A percentile compares a stretch with the other conserved stretches of the same genome.
phyloP scores from a whole-genome alignment of 176 grass and related monocot genomes.

The Musa acuminata region DNA sequence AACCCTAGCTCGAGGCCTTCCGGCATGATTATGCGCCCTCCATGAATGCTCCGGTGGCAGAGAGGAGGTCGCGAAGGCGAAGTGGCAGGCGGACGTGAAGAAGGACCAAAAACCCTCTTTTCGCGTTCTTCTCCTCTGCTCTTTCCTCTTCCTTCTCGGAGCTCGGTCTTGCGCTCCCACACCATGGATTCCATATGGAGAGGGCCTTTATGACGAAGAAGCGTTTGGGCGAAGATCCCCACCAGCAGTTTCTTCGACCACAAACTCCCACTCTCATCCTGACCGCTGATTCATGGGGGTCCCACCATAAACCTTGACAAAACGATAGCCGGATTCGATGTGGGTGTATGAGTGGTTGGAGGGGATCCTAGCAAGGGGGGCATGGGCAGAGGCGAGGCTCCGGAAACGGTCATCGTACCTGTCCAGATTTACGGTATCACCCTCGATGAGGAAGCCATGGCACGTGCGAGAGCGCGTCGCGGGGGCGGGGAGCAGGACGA shows the following conservation, averaged over 20 bases:
- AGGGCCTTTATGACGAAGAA: not conserved
- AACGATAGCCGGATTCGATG: not conserved
- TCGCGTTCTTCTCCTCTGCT: not conserved
- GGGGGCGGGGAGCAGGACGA: too few species aligned
- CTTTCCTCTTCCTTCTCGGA: not conserved
- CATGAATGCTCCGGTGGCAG: not conserved
- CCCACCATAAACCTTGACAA: too few species aligned
- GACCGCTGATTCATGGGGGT: not conserved
- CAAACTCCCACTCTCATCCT: not conserved
- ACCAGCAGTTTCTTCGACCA: not conserved
- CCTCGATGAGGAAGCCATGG: too few species aligned
- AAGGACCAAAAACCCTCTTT: not conserved
- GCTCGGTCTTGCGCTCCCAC: not conserved
- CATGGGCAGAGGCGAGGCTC: not conserved
- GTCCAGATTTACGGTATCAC: not conserved
- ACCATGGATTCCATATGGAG: too few species aligned
- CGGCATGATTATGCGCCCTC: not conserved
- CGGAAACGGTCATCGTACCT: not conserved
- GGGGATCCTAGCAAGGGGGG: not conserved
- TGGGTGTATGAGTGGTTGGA: not conserved
- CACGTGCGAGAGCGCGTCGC: too few species aligned
- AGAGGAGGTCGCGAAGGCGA: not conserved
- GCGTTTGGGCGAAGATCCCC: not conserved
- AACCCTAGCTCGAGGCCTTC: slow-evolving; percentile 42
- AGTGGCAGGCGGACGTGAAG: not conserved